Base-by-base conservation (phyloP, 306 rosid genomes). In the Vicia villosa region DNA sequence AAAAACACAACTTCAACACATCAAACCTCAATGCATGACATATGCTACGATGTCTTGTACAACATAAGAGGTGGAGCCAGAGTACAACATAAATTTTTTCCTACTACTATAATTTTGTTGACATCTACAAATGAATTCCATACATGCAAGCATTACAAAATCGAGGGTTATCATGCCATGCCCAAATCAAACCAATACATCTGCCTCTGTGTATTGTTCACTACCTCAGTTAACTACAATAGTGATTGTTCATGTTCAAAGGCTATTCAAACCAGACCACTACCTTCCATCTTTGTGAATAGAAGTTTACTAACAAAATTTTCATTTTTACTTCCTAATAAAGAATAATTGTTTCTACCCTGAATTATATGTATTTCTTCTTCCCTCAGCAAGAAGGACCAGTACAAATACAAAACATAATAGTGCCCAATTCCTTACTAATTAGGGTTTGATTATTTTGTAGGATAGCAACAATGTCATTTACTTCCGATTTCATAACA, bases 1-100 rank as follows among this genome's bases (percentile, higher is more conserved):
- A 58, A 68, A 67, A 75, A 68, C 20, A 38, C 42, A 17, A 15
- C 8, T 49, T 17, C 11, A 20, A 49, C 19, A 50, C 16, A 60
- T 22, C 61, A 22, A 58, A 38, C 69, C 43, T 46, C 5, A 11
- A 17, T 37, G 49, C 32, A 13, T 14, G 17, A 66, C 16, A 58
- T 46, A 21, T 7, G 43, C 21, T 59, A 32, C 26, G 41, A 40
- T 3, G n/a, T 61, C 56, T 42, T n/a, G 41, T 19, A 40, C 28
- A 30, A 11, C 28, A 21, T 66, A 15, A 61, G 17, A 36, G 32
- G 47, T 61, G 66, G 28, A 5, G 12, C 47, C 32, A 17, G 16
- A 19, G 30, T 10, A 19, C 30, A 19, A 11, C 15, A n/a, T n/a
- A n/a, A n/a, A n/a, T n/a, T n/a, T n/a, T n/a, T n/a, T n/a, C n/a